Evolutionary conservation across 1,284 basidiomycete genomes (phyloP), one percentile per base, ranked within the genome.

Genomic region (Puccinia hordei): DNA sequence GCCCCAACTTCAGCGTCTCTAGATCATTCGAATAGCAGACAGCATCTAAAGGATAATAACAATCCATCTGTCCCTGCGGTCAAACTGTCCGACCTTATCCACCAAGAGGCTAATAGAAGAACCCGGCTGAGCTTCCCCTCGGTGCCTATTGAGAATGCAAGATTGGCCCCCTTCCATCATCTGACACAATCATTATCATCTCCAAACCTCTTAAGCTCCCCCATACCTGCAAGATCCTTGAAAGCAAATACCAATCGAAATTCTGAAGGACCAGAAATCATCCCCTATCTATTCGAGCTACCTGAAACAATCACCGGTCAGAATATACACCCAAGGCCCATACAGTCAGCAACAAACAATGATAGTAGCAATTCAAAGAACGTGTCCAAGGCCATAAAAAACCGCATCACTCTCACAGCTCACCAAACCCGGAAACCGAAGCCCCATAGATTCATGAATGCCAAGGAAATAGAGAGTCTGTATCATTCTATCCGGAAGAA

Each of bases 401-500:
- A 44, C 35, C 10, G 24, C 13, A 61, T 13, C 59, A 44, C 27
- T 51, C 17, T 5, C 38, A 49, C 44, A 41, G 68, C 22, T 38
- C 17, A 41, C 30, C 10, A 19, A 15, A 22, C 33, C 10, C 22
- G 12, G 57, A 63, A 75, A 41, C 44, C 33, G 49, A 68, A 77
- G 59, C 63, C 49, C 10, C 61, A 53, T 22, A 17, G 74, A 33
- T 65, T 66, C 35, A 53, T 68, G 46, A 68, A 55, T 13, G 30
- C 63, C n/a, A 27, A 77, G n/a, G 63, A 77, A 35, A 66, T 77
- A 22, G 57, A 77, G 51, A 33, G 22, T 33, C 74, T 77, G 15
- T 77, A 77, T 55, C 59, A 51, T 68, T 44, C 44, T 12, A 77
- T 77, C 38, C 22, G 74, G 19, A 33, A 77, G 22, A 51, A 77